Evolutionary conservation across 345 rosid genomes (phyloP), one percentile per base, ranked within the genome.

Genomic region (Euphorbia tirucalli): DNA sequence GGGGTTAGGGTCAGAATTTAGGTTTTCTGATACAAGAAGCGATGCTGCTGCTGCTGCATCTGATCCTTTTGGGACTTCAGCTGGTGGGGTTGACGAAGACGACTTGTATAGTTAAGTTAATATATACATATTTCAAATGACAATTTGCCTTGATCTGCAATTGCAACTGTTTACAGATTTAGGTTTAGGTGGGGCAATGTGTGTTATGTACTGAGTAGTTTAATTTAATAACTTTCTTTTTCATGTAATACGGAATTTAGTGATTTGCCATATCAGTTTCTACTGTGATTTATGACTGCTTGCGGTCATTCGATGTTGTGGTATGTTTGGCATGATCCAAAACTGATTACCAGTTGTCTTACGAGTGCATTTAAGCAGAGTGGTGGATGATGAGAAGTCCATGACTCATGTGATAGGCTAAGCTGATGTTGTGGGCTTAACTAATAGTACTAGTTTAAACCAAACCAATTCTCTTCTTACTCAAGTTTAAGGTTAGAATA

Each of bases 1-100:
- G 58, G 86, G 88, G 7, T 69, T 85, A 5, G 83, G 86, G 31
- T 19, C 75, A 8, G 83, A 85, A n/a, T 85, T 85, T 43, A 78
- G 78, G 80, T 82, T 85, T 71, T 0, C 80, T 7, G 85, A 74
- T 21, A n/a, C 77, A 0, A 68, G 72, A 37, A 18, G 63, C 1
- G 56, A 68, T 0, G 77, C 71, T 9, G 41, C 80, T 28, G 60
- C 30, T 24, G 30, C 28, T 0, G 73, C 66, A 59, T 30, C 85
- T 24, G 84, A 85, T 70, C 86, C 85, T 1, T 80, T 82, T 22
- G 41, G 85, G 37, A 70, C 85, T 69, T 15, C 86, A 1, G 83
- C 78, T 2, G 77, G 55, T 2, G 85, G 31, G 0, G 83, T 79
- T 30, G 86, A 83, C 7, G 82, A 83, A 0, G 88, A 81, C 48